These are phyloP conservation scores for Trametes elegans DNA, from an alignment of 768 basidiomycete species.

Conservation along the genomic window DNA sequence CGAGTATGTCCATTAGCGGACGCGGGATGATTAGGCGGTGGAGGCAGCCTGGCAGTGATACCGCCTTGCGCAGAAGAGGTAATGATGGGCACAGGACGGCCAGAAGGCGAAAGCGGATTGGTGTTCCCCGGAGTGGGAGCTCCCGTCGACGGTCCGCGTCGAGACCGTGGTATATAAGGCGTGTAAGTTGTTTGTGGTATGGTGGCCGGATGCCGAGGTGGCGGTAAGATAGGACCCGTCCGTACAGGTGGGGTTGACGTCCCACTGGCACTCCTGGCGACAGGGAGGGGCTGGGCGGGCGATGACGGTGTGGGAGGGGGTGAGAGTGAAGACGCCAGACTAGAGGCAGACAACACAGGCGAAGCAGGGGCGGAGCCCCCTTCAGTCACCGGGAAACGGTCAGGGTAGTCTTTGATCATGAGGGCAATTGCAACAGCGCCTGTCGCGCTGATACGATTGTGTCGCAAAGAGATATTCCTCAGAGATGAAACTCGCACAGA, in stretches of 20 bases:
- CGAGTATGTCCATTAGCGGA: conserved; percentile 17
- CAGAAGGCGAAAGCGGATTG: conserved; percentile 38
- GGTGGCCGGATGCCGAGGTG: conserved; percentile 50
- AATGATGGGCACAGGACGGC: conserved; percentile 66
- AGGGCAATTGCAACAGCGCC: conserved; percentile 91
- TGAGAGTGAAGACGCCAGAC: conserved; percentile 26
- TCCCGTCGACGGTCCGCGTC: conserved; percentile 38
- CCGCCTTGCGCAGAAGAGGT: conserved; percentile 53
- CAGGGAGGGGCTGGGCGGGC: conserved; percentile 26
- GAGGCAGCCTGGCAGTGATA: conserved; percentile 45
- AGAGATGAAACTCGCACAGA: conserved; percentile 81
- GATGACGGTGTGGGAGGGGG: conserved; percentile 35
- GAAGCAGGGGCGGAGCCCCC: conserved; percentile 17
- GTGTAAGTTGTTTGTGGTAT: conserved; percentile 73
- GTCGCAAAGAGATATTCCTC: conserved; percentile 84
- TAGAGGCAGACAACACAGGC: conserved; percentile 25
- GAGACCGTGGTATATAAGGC: conserved; percentile 73
- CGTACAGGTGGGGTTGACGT: conserved; percentile 38
- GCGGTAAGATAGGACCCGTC: conserved; percentile 43
- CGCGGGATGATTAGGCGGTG: conserved; percentile 20
- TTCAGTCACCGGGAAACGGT: conserved; percentile 47
- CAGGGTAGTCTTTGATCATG: conserved; percentile 96
- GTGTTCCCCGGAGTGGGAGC: conserved; percentile 25
- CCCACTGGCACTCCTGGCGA: conserved; percentile 27
- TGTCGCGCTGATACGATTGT: conserved; percentile 80